These are phyloP conservation scores for Globisporangium cystogenes DNA, from an alignment of 352 stramenopile species.

Conservation along the genomic window DNA sequence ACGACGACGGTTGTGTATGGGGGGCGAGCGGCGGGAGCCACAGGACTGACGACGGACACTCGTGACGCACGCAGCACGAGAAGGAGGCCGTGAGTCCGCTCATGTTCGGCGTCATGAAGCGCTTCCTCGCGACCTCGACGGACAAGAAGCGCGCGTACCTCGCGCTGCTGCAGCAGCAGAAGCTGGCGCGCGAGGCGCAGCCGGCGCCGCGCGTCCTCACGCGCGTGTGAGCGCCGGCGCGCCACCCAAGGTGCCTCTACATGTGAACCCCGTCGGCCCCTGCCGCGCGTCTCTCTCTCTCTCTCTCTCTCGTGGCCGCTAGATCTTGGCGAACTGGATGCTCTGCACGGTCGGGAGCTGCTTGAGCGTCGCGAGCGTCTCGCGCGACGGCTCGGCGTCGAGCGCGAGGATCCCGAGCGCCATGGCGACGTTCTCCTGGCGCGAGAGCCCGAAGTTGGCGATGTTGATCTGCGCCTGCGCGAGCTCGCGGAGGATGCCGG, in stretches of 20 bases:
- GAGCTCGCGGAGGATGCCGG: slow-evolving; percentile 64
- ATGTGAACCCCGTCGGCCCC: too few species aligned
- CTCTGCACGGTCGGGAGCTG: slow-evolving; percentile 54
- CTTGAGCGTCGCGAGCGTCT: slow-evolving; percentile 61
- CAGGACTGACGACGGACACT: too few species aligned
- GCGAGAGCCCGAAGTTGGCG: slow-evolving; percentile 76
- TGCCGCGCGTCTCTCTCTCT: too few species aligned
- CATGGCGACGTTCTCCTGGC: slow-evolving; percentile 47
- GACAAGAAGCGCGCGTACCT: slow-evolving; percentile 70
- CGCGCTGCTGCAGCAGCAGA: slow-evolving; percentile 15
- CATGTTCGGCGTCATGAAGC: slow-evolving; percentile 61
- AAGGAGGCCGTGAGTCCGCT: slow-evolving; percentile 63
- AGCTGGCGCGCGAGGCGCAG: slow-evolving; percentile 9
- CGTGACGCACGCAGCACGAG: slow-evolving; percentile 49
- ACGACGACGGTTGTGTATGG: too few species aligned
- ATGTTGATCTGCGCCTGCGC: slow-evolving; percentile 77
- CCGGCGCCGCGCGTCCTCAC: neutral
- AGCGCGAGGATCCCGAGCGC: slow-evolving; percentile 73
- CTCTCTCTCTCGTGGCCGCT: too few species aligned
- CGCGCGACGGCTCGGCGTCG: slow-evolving; percentile 42
- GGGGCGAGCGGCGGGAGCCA: too few species aligned
- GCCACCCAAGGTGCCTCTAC: neutral
- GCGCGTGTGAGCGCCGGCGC: neutral
- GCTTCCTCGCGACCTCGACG: slow-evolving; percentile 64
- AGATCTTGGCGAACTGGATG: slow-evolving; percentile 65